These are phyloP conservation scores for Rhinocladiella mackenziei DNA, from an alignment of 2,329 filamentous ascomycete genomes.

Conservation along the genomic window DNA sequence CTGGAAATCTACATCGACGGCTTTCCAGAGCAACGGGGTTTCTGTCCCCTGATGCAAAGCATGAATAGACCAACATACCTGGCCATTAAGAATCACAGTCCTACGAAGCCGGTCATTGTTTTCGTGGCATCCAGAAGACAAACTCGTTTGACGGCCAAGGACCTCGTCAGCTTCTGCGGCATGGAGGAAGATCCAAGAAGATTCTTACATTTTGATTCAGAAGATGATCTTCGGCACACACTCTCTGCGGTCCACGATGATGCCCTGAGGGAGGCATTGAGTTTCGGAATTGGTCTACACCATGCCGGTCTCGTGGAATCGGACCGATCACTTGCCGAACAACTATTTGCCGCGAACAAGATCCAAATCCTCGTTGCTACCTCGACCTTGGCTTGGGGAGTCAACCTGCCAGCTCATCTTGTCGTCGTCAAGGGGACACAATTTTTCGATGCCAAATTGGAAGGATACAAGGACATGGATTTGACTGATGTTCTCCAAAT, in stretches of 20 bases:
- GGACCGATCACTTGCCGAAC: conserved; percentile 85
- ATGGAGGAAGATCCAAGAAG: conserved; percentile 97
- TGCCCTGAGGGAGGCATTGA: conserved; percentile 85
- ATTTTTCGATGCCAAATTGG: conserved; percentile 95
- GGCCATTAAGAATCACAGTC: conserved; percentile 93
- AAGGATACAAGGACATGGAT: conserved; percentile 98
- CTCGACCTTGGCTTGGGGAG: conserved; percentile 94
- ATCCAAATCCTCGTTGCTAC: conserved; percentile 96
- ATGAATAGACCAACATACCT: conserved; percentile 98
- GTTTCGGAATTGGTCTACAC: conserved; percentile 93
- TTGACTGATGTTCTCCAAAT: conserved; percentile 96
- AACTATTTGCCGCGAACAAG: conserved; percentile 95
- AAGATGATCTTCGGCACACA: conserved; percentile 86
- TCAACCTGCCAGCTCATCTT: conserved; percentile 92
- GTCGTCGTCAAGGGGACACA: conserved; percentile 98
- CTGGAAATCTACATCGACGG: conserved; percentile 96
- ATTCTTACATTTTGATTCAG: conserved; percentile 80
- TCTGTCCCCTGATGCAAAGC: conserved; percentile 96
- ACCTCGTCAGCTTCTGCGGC: conserved; percentile 93
- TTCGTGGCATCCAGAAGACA: conserved; percentile 95
- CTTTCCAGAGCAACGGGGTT: conserved; percentile 89
- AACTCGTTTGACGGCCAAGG: conserved; percentile 89
- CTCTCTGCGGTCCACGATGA: conserved; percentile 90
- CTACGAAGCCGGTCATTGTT: conserved; percentile 94
- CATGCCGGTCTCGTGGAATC: conserved; percentile 95